Evolutionary conservation across 768 basidiomycete genomes (phyloP).

Genomic region (Termitomyces sp.): DNA sequence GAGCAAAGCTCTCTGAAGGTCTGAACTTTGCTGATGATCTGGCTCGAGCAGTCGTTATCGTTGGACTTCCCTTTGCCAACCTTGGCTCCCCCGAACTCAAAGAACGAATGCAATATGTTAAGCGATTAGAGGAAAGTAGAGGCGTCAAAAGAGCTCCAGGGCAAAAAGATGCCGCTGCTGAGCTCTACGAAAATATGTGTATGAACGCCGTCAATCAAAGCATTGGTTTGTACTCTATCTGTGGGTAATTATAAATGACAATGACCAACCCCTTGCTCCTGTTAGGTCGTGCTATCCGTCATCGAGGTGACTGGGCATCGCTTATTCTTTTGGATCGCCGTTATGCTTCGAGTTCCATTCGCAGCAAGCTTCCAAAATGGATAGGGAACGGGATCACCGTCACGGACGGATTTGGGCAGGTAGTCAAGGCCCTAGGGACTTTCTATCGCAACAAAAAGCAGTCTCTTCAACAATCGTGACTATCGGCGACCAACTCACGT

Average conservation of each 20-base stretch:
- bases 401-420: conserved; percentile 67
- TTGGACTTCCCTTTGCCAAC: conserved; percentile 94
- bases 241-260: not conserved
- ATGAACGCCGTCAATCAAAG: conserved; percentile 97
- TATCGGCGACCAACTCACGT: not conserved
- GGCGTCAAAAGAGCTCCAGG: conserved; percentile 30
- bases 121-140: conserved; percentile 47
- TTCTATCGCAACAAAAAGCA: conserved; percentile 63
- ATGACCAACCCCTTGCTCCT: not conserved
- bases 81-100: conserved; percentile 85
- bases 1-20: conserved; percentile 97
- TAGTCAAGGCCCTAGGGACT: conserved; percentile 59
- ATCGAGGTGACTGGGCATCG: conserved; percentile 87
- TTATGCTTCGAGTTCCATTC: conserved; percentile 67
- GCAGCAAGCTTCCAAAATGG: conserved; percentile 87
- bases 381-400: conserved; percentile 62
- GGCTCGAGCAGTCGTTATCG: conserved; percentile 80
- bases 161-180: conserved; percentile 66
- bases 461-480: not conserved
- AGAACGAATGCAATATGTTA: conserved; percentile 90
- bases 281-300: conserved; percentile 88
- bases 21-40: conserved; percentile 74
- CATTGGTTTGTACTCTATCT: conserved; percentile 60
- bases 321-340: conserved; percentile 85
- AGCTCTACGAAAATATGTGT: conserved; percentile 88